These are phyloP conservation scores for Cladorrhinum sp. DNA, from an alignment of 2,329 filamentous ascomycete genomes.

Conservation along the genomic window DNA sequence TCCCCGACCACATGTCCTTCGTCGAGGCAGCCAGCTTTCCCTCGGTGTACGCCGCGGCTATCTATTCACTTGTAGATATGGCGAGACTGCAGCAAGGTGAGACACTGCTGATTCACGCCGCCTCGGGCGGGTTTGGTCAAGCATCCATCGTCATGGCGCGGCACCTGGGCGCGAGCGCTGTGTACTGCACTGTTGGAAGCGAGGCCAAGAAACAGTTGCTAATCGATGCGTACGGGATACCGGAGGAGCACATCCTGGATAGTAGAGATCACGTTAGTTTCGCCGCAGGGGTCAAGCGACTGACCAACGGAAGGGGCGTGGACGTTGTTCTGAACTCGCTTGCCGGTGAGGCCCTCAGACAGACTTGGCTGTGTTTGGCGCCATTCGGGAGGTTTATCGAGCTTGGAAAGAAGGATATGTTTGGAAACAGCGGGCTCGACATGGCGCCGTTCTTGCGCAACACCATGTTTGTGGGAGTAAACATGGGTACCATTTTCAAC, in stretches of 20 bases:
- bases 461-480: not conserved
- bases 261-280: slow-evolving; percentile 10
- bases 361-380: slow-evolving; percentile 40
- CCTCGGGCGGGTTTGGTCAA: slow-evolving; percentile 13
- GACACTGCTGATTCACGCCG: slow-evolving; percentile 24
- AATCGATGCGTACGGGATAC: slow-evolving; percentile 6
- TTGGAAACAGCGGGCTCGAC: slow-evolving; percentile 2
- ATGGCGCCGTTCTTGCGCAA: slow-evolving; percentile 13
- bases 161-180: slow-evolving; percentile 10
- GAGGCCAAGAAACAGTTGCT: slow-evolving; percentile 9
- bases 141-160: slow-evolving; percentile 12
- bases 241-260: slow-evolving; percentile 10
- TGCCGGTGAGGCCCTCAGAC: slow-evolving; percentile 40
- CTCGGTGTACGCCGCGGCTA: slow-evolving; percentile 23
- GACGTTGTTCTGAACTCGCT: slow-evolving; percentile 29
- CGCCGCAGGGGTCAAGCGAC: not conserved
- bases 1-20: no score
- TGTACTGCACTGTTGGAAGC: slow-evolving; percentile 11
- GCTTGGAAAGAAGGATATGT: slow-evolving; percentile 19
- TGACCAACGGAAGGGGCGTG: slow-evolving; percentile 11
- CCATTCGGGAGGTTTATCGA: slow-evolving; percentile 18
- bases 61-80: slow-evolving; percentile 26
- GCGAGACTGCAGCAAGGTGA: slow-evolving; percentile 21
- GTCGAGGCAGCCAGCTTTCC: slow-evolving; percentile 27
- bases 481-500: no score